Conservation (phyloP, 73 alveolate species). For the Stentor coeruleus region DNA sequence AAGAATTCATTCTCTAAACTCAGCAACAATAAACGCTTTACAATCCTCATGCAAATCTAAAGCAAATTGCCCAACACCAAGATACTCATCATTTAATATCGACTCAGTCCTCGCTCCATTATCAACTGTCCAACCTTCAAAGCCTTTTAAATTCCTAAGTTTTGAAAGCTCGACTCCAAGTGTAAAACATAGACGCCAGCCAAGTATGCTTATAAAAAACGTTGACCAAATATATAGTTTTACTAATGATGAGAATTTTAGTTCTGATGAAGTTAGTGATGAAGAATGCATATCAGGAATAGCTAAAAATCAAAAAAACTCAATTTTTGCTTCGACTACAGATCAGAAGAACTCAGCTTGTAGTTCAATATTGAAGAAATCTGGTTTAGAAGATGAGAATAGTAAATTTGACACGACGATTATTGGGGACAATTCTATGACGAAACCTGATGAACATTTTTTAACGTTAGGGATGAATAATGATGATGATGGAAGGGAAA, state of each 20-base stretch:
- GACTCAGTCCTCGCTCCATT: neutral
- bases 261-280: neutral
- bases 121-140: neutral
- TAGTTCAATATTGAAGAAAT: no score
- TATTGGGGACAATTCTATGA: no score
- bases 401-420: no score
- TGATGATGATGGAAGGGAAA: no score
- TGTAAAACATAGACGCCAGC: neutral
- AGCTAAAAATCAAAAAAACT: neutral
- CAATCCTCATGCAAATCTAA: neutral
- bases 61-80: neutral
- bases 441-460: no score
- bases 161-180: neutral
- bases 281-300: neutral
- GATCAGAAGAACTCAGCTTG: neutral
- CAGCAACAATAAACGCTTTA: no score
- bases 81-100: neutral
- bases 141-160: neutral
- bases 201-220: neutral
- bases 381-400: no score
- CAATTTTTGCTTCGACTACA: neutral
- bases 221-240: neutral
- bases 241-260: neutral
- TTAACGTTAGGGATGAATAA: no score
- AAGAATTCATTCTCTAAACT: no score